Evolutionary conservation across 192 early-diverging fungal genomes (phyloP).

Genomic region (Fimicolochytrium jonesii): DNA sequence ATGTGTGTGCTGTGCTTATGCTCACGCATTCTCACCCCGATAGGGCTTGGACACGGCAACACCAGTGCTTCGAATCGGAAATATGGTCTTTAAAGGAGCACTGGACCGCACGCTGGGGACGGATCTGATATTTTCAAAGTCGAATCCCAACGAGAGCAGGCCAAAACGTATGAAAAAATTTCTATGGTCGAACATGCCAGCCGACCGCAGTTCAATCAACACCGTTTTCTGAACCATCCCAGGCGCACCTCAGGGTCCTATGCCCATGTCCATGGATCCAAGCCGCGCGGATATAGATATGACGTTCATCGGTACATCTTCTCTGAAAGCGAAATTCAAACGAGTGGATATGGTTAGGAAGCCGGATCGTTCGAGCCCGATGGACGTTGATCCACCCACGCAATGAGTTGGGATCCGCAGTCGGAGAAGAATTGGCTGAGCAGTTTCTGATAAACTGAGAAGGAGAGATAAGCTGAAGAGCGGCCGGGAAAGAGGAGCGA

Average conservation of each 20-base stretch:
- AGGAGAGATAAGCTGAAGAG: too few relatives aligned
- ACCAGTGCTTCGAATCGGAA: slow-evolving; percentile 18
- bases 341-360: too few relatives aligned
- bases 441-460: too few relatives aligned
- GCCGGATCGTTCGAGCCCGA: too few relatives aligned
- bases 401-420: too few relatives aligned
- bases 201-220: too few relatives aligned
- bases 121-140: slow-evolving; percentile 21
- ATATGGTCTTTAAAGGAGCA: slow-evolving; percentile 15
- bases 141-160: slow-evolving; percentile 7
- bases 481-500: too few relatives aligned
- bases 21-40: neutral
- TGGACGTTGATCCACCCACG: too few relatives aligned
- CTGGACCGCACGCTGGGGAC: slow-evolving; percentile 24
- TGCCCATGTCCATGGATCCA: slow-evolving; percentile 11
- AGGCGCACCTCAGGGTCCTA: slow-evolving; percentile 15
- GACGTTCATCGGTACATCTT: slow-evolving; percentile 7
- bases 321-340: slow-evolving; percentile 12
- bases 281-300: slow-evolving; percentile 17
- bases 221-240: too few relatives aligned
- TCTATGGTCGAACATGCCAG: too few relatives aligned
- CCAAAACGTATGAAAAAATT: slow-evolving; percentile 12
- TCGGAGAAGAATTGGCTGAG: too few relatives aligned
- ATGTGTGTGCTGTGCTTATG: neutral
- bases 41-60: slow-evolving; percentile 25